Evolutionary conservation across 2,329 filamentous ascomycete species (phyloP), one percentile per base, ranked within the genome.

Genomic region (Colletotrichum camelliae): DNA sequence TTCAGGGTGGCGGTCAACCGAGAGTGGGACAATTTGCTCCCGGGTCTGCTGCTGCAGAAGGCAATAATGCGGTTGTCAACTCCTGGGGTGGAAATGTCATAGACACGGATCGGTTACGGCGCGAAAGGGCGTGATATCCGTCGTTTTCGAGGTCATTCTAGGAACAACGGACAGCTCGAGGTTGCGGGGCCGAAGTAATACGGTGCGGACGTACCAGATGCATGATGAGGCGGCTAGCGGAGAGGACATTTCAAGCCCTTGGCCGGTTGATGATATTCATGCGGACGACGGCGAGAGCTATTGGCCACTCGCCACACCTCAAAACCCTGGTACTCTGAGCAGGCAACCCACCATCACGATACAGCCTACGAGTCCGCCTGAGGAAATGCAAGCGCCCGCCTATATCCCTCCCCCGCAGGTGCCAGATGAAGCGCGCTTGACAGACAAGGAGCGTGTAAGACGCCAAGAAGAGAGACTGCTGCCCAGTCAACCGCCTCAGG

Each of bases 101-200:
- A 57, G 96, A 98, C 79, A 99, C 97, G 0, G 94, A 97, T 78
- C 92, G 93, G 62, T 91, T 98, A 31, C 91, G 95, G 66, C 92
- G 96, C 55, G 95, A 98, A 98, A 98, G 82, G 95, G 95, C 10
- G 95, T 98, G n/a, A 93, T 98, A 27, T 94, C 93, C 1, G 94
- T 96, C 70, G 89, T 94, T 1, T 96, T 98, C 80, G 96, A 98
- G 82, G 91, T 98, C 16, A 88, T 98, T 2, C 93, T 98, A 24
- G 97, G 97, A 2, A 98, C 96, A 0, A 90, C 91, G 43, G 96
- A 99, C 83, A 96, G 93, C 79, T 90, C 90, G 43, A 64, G 75
- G 37, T 27, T 71, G 9, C 75, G 77, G 4, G 75, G 72, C 27
- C 76, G 77, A 39, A 76, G 68, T 35, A 78, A 77, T 10, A 78